Evolutionary conservation across 352 stramenopile genomes (phyloP).

Genomic region (Thalassiosira ordinaria): DNA sequence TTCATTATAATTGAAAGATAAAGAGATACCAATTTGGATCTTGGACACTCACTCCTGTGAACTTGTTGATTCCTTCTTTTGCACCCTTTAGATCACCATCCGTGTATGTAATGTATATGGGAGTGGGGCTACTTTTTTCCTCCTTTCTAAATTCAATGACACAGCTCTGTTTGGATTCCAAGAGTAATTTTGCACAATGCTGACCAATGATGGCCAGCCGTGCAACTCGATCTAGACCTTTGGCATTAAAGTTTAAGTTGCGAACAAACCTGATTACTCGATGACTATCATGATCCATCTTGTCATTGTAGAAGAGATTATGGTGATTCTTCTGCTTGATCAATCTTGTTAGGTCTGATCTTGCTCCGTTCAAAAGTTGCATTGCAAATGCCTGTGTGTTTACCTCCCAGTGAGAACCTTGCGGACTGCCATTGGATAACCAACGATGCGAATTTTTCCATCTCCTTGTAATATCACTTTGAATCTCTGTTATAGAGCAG

Average conservation of each 20-base stretch:
- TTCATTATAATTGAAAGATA: background rate
- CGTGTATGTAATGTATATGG: background rate
- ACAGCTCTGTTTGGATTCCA: background rate
- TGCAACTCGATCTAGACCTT: background rate
- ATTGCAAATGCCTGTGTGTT: background rate
- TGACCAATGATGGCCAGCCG: background rate
- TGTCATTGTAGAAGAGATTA: background rate
- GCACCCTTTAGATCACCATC: background rate
- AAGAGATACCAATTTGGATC: background rate
- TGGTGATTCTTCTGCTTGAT: background rate
- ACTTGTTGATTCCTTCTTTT: background rate
- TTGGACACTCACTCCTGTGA: background rate
- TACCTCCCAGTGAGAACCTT: too few relatives aligned
- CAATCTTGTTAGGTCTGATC: background rate
- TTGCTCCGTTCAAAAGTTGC: background rate
- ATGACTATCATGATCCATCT: background rate
- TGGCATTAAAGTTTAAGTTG: background rate
- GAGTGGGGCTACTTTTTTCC: background rate
- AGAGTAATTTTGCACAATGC: background rate
- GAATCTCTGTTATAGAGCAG: background rate
- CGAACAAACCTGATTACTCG: background rate
- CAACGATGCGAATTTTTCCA: background rate
- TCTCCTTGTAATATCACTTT: background rate
- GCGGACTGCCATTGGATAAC: too few relatives aligned
- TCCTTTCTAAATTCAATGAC: too few relatives aligned